Percentiles rank a stretch among this genome's conserved stretches.
Evolutionary conservation across 2,329 filamentous ascomycete genomes (phyloP).

Genomic region (Magnaporthiopsis rhizophila): DNA sequence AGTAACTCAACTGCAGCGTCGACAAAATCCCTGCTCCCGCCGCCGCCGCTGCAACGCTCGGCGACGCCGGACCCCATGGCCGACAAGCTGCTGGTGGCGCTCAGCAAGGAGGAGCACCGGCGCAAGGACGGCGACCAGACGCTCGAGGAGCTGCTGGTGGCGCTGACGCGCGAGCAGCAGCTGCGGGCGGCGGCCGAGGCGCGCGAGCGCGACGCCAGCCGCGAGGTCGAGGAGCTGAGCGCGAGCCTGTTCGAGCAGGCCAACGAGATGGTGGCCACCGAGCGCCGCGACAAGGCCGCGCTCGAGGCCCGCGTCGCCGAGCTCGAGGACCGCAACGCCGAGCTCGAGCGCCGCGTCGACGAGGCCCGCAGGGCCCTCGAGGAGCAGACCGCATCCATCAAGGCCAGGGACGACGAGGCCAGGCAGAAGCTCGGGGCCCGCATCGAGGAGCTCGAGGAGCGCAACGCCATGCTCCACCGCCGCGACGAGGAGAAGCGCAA

Average conservation of each 20-base stretch:
- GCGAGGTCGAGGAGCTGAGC: slow-evolving; percentile 72
- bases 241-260: slow-evolving; percentile 72
- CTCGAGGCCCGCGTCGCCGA: slow-evolving; percentile 58
- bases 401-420: slow-evolving; percentile 29
- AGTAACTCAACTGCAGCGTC: slow-evolving; percentile 13
- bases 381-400: slow-evolving; percentile 56
- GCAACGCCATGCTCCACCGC: slow-evolving; percentile 59
- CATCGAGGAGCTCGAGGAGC: slow-evolving; percentile 42
- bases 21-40: neutral
- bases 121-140: slow-evolving; percentile 13
- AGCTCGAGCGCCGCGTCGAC: slow-evolving; percentile 63
- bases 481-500: slow-evolving; percentile 62
- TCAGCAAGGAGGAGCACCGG: slow-evolving; percentile 10
- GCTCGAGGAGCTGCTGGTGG: slow-evolving; percentile 48
- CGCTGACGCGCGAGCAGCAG: slow-evolving; percentile 57
- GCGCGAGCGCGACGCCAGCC: slow-evolving; percentile 55
- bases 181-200: slow-evolving; percentile 63
- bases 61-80: slow-evolving; percentile 10
- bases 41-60: slow-evolving; percentile 17
- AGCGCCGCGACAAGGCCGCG: slow-evolving; percentile 61
- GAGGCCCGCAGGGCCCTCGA: slow-evolving; percentile 65
- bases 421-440: slow-evolving; percentile 53
- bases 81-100: slow-evolving; percentile 1
- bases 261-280: slow-evolving; percentile 78
- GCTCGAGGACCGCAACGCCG: slow-evolving; percentile 60